These are phyloP conservation scores for Penicillium sp. DNA, from an alignment of 2,329 filamentous ascomycete species.

Conservation along the genomic window DNA sequence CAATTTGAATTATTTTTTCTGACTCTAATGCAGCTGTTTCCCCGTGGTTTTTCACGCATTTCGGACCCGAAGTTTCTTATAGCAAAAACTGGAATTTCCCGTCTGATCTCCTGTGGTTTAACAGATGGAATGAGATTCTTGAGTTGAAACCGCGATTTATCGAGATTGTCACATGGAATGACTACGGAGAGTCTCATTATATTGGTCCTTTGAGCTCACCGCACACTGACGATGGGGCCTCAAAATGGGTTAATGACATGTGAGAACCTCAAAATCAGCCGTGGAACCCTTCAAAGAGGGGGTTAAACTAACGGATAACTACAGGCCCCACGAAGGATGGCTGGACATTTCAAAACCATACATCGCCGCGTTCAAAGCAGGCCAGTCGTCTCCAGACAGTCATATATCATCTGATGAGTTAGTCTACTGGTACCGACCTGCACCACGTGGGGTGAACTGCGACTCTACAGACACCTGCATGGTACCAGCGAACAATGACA, in stretches of 20 bases:
- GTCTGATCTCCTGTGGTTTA: conserved; percentile 45
- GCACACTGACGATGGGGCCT: conserved; percentile 39
- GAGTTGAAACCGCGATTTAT: conserved; percentile 49
- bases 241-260: conserved; percentile 53
- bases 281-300: too few species aligned
- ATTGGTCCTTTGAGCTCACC: conserved; percentile 46
- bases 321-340: conserved; percentile 53
- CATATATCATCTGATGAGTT: conserved; percentile 51
- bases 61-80: conserved; percentile 45
- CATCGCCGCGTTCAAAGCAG: conserved; percentile 53
- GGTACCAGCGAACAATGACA: conserved; percentile 46
- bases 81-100: conserved; percentile 54
- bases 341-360: conserved; percentile 54
- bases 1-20: not conserved
- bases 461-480: conserved; percentile 53
- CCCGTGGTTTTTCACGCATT: conserved; percentile 54
- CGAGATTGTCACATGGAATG: conserved; percentile 49
- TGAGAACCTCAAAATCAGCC: conserved; percentile 18
- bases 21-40: conserved; percentile 35
- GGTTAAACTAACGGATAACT: not conserved
- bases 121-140: conserved; percentile 45
- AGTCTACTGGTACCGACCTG: conserved; percentile 57
- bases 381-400: conserved; percentile 32
- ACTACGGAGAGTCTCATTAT: conserved; percentile 58
- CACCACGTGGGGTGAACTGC: conserved; percentile 47